Percentiles rank a stretch among this genome's conserved stretches.
phyloP scores from a whole-genome alignment of 108 stramenopile species.

The Cyclotella choctawhatcheeana region DNA sequence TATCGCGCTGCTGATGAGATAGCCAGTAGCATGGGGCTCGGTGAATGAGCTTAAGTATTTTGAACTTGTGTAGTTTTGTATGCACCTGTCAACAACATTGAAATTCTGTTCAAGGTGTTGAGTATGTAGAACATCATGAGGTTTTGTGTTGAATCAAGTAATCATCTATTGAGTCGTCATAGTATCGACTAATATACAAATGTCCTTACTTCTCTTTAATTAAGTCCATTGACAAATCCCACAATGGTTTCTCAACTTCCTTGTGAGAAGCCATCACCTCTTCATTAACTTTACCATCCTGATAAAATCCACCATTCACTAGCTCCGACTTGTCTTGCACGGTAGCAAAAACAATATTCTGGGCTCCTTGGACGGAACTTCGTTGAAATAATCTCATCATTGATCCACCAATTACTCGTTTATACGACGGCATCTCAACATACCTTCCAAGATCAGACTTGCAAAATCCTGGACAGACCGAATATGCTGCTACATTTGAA shows the following conservation, averaged over 20 bases:
- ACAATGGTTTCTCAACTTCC: constrained; percentile 41
- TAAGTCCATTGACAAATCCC: constrained; percentile 52
- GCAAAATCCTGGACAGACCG: constrained; percentile 54
- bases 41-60: no score
- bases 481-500: constrained; percentile 42
- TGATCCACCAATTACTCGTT: constrained; percentile 21
- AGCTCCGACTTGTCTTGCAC: constrained; percentile 32
- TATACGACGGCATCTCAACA: constrained; percentile 25
- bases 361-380: constrained; percentile 41
- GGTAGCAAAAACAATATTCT: constrained; percentile 44
- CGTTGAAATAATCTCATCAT: constrained; percentile 50
- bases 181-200: background rate
- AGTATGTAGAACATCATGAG: no score
- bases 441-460: constrained; percentile 34
- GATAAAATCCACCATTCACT: constrained; percentile 46
- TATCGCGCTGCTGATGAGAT: no score
- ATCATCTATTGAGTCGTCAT: no score
- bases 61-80: no score
- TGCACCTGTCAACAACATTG: no score
- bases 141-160: no score
- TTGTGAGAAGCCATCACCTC: constrained; percentile 18
- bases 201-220: constrained; percentile 24
- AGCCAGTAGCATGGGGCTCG: no score
- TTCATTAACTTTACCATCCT: constrained; percentile 48
- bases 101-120: no score